Base-by-base conservation (phyloP, 768 basidiomycete species). In the Tremella fuciformis region DNA sequence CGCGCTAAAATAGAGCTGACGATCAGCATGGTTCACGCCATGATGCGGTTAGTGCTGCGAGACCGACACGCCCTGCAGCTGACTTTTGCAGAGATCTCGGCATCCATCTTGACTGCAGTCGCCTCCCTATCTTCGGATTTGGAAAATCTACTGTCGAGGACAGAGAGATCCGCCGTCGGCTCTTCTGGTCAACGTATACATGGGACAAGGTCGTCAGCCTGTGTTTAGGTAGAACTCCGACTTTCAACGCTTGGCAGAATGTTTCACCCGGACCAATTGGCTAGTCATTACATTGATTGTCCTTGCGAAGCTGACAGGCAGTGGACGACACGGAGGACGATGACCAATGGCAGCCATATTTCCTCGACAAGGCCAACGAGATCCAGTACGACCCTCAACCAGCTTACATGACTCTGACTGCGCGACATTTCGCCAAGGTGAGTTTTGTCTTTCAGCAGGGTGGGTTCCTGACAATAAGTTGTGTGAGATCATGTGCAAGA, bases 311-410 rank as follows among this genome's bases (percentile, higher is more conserved):
- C 51, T 52, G 38, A 52, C 34, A 18, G 11, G 38, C 22, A 50
- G 63, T 65, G 1, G 63, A 65, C 44, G 59, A 65, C 39, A 65
- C 55, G n/a, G 63, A 65, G 57, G 63, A 65, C 29, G 51, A 65
- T 18, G 41, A 46, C 41, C 53, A 53, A 38, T 65, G 63, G 63
- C 37, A 38, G 18, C 63, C 63, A 13, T 54, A 65, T 34, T 61
- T 60, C 42, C 53, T 42, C 42, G 52, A 58, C 29, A 51, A 60
- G 34, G 59, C 59, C 24, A 16, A 26, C 16, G 63, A 61, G 15
- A 22, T 29, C 13, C 19, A 53, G 22, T 65, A 65, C 52, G 55
- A 59, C 4, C 42, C 46, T 16, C 63, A 65, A n/a, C 53, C 54
- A 47, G 52, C 59, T 8, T 53, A 38, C 21, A 65, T 53, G 50